Percentiles rank a stretch among this genome's conserved stretches.
phyloP scores from a whole-genome alignment of 352 stramenopile genomes.

The Thalassiosira exigua region DNA sequence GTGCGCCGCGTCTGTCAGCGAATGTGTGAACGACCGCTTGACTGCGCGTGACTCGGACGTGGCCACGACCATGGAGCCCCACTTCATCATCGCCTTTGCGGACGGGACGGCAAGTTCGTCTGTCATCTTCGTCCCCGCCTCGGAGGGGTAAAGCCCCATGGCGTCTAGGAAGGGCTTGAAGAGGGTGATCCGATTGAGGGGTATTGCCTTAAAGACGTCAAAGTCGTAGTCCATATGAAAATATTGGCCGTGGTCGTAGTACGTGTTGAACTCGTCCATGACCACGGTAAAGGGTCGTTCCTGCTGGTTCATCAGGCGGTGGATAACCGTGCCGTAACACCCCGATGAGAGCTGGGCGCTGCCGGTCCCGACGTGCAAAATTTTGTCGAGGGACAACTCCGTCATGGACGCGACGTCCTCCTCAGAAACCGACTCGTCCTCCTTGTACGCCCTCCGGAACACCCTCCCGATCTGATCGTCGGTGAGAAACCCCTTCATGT shows the following conservation, averaged over 20 bases:
- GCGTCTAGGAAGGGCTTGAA: constrained; percentile 74
- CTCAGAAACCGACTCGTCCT: constrained; percentile 19
- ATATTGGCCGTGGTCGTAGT: constrained; percentile 77
- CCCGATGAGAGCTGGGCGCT: constrained; percentile 54
- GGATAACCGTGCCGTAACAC: constrained; percentile 70
- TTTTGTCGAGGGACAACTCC: constrained; percentile 51
- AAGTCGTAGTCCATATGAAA: constrained; percentile 80
- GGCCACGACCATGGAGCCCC: constrained; percentile 68
- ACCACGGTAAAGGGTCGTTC: constrained; percentile 75
- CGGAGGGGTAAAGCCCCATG: constrained; percentile 56
- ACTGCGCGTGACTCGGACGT: constrained; percentile 69
- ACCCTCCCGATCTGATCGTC: constrained; percentile 66
- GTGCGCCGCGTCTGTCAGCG: constrained; percentile 53
- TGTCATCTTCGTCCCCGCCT: constrained; percentile 44
- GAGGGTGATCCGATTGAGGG: constrained; percentile 72
- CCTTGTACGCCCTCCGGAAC: constrained; percentile 18
- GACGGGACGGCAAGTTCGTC: constrained; percentile 6
- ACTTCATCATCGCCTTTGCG: constrained; percentile 55
- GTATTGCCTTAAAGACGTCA: constrained; percentile 66
- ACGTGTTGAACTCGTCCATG: constrained; percentile 81
- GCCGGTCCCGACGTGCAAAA: constrained; percentile 59
- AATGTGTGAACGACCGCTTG: constrained; percentile 53
- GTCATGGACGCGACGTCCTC: constrained; percentile 18
- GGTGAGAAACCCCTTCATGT: constrained; percentile 61
- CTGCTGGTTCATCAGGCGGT: constrained; percentile 71